Base-by-base conservation (phyloP, 768 basidiomycete genomes). In the Suillus sp. region DNA sequence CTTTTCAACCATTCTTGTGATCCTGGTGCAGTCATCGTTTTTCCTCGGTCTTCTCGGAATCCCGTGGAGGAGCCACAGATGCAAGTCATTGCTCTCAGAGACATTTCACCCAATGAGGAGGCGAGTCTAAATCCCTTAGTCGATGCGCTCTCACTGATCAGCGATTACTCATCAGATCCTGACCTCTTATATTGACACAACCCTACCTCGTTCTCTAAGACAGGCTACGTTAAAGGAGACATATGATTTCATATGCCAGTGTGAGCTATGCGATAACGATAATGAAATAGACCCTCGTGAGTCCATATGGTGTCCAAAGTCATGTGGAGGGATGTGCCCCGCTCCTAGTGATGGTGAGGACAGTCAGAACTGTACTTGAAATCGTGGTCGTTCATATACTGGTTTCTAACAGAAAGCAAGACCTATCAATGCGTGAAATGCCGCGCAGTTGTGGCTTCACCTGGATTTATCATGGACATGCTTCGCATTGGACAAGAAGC, bases 21-120 rank as follows among this genome's bases (percentile, higher is more conserved):
- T 25, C 93, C 93, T 0, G 96, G 97, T 70, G 93, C 91, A 0
- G 92, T 90, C 37, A 84, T 96, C n/a, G 92, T 98, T 4, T 98
- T 96, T 71, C 95, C 96, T 56, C 80, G 85, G 4, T 72, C 81
- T 3, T 72, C 80, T 5, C 72, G 70, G 14, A 65, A 72, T 16
- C 68, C 69, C 0, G 69, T 62, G 22, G 74, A 81, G 32, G 89
- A 90, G 70, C 86, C 91, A 0, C 64, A 84, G 34, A 83, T 95
- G 85, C 84, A 91, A 42, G 81, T 97, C 13, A 75, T 95, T 14
- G 87, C 90, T 0, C 74, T 98, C 32, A 84, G 82, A 58, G 78
- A 84, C 16, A 89, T 99, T 38, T 57, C 66, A 2, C 72, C 80
- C 0, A 86, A 80, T 8, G 89, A 96, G 73, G 91, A 97, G 84